Conservation (phyloP, 1,284 basidiomycete genomes). For the Neotropicomus parvogracilis region DNA sequence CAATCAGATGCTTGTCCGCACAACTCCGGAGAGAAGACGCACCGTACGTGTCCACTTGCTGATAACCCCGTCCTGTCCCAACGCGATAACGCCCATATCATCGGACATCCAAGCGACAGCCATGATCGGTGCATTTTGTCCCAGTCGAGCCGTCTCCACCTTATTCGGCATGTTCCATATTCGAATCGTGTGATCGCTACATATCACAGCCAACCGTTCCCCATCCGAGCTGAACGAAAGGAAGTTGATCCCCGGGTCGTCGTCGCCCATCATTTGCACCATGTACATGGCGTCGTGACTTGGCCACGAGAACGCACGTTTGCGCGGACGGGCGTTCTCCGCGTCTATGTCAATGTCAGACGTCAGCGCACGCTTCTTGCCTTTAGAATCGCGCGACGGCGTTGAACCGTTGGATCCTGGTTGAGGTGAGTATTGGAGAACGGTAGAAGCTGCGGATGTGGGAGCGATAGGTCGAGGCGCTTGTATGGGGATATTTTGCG, state of each 20-base stretch:
- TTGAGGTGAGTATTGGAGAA: constrained; percentile 27
- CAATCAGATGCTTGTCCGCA: not conserved
- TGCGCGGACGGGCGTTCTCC: constrained; percentile 32
- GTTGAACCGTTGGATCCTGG: constrained; percentile 26
- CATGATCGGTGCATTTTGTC: constrained; percentile 41
- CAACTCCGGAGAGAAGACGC: constrained; percentile 23
- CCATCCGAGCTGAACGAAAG: constrained; percentile 49
- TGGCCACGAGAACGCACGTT: constrained; percentile 40
- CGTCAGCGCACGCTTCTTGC: constrained; percentile 31
- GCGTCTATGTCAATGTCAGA: constrained; percentile 22
- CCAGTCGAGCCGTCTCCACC: constrained; percentile 35
- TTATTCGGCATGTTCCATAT: constrained; percentile 41
- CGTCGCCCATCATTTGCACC: constrained; percentile 41
- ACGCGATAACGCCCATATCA: constrained; percentile 49
- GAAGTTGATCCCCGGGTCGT: constrained; percentile 39
- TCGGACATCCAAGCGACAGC: constrained; percentile 55
- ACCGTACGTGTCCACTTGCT: constrained; percentile 57
- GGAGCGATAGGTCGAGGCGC: constrained; percentile 29
- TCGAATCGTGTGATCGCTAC: constrained; percentile 56
- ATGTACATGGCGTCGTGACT: constrained; percentile 36
- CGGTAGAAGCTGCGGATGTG: constrained; percentile 18
- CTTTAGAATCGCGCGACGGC: constrained; percentile 29
- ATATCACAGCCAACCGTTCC: constrained; percentile 46
- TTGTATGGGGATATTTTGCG: constrained; percentile 26
- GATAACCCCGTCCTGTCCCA: constrained; percentile 54